Conservation (phyloP, 305 asterid genomes). For the Fraxinus dipetala region DNA sequence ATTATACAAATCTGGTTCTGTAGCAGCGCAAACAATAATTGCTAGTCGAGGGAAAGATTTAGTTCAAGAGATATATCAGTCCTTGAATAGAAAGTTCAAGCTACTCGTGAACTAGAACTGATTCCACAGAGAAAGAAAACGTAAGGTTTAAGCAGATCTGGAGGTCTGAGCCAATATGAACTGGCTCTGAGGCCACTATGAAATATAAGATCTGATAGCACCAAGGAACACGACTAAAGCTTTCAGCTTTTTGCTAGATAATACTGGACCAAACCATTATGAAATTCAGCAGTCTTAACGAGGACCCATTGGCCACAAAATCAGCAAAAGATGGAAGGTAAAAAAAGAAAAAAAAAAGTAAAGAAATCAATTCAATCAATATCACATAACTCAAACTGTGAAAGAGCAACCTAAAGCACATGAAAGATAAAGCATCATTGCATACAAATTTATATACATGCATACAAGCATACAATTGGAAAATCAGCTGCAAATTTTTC, state of each 20-base stretch:
- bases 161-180: constrained; percentile 27
- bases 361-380: constrained; percentile 35
- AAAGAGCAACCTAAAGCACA: constrained; percentile 15
- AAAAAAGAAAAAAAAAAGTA: background rate
- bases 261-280: constrained; percentile 37
- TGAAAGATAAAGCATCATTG: constrained; percentile 21
- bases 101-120: constrained; percentile 2
- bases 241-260: constrained; percentile 31
- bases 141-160: constrained; percentile 38
- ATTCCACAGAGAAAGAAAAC: constrained; percentile 26
- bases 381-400: background rate
- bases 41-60: background rate
- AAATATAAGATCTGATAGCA: constrained; percentile 39
- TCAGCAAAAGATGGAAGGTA: constrained; percentile 29
- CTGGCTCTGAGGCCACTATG: constrained; percentile 22
- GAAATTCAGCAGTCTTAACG: constrained; percentile 43
- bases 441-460: constrained; percentile 13
- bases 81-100: background rate
- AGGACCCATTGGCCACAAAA: constrained; percentile 57
- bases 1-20: no score
- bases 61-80: background rate
- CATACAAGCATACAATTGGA: constrained; percentile 2
- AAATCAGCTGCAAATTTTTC: background rate
- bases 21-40: no score
- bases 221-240: background rate